These are phyloP conservation scores for Aureoboletus auriporus DNA, from an alignment of 768 basidiomycete genomes.

Conservation along the genomic window DNA sequence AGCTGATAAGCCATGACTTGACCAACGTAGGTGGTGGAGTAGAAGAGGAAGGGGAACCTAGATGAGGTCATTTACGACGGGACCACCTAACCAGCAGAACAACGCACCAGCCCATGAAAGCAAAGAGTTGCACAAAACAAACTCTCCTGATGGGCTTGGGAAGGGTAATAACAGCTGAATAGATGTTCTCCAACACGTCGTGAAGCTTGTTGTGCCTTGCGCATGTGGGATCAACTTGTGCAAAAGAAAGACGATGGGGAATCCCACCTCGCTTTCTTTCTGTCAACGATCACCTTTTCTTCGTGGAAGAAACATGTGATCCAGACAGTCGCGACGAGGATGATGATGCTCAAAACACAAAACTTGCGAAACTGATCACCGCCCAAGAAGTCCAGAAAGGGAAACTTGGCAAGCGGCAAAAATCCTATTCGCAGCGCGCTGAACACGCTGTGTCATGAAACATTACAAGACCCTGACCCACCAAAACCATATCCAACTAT, in stretches of 20 bases:
- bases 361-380: conserved; percentile 96
- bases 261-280: conserved; percentile 40
- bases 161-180: conserved; percentile 63
- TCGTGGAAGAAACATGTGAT: conserved; percentile 85
- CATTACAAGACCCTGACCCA: conserved; percentile 27
- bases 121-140: conserved; percentile 90
- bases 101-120: conserved; percentile 92
- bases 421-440: conserved; percentile 51
- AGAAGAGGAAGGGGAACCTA: conserved; percentile 96
- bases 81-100: neutral
- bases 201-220: conserved; percentile 46
- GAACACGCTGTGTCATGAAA: neutral
- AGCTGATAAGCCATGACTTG: conserved; percentile 88
- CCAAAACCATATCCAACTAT: conserved; percentile 93
- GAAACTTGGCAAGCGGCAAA: conserved; percentile 77
- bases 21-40: conserved; percentile 89
- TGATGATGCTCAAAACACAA: conserved; percentile 77
- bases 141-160: conserved; percentile 85
- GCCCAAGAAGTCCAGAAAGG: conserved; percentile 75
- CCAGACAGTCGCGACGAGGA: conserved; percentile 78
- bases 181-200: conserved; percentile 81
- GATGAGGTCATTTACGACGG: conserved; percentile 7
- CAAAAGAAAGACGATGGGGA: conserved; percentile 2
- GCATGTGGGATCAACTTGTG: neutral
- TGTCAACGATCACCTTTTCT: conserved; percentile 63